Evolutionary conservation across 2,329 filamentous ascomycete species (phyloP).

Genomic region (Verticillium nonalfalfae): DNA sequence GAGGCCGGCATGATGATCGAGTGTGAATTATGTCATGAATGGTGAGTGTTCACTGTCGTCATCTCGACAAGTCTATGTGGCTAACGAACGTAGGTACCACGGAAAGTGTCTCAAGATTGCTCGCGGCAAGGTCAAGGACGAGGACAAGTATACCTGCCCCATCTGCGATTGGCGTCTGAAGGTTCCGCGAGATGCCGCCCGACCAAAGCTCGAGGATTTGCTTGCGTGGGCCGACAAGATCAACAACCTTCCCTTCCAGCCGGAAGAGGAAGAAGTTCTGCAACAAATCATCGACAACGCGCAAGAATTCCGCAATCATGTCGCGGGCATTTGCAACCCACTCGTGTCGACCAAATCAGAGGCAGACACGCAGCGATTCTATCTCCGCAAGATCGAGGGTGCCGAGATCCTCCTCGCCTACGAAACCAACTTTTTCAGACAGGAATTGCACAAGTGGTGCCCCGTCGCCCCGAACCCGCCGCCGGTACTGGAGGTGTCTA

Average conservation of each 20-base stretch:
- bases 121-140: slow-evolving; percentile 94
- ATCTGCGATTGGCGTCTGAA: slow-evolving; percentile 97
- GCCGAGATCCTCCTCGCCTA: slow-evolving; percentile 86
- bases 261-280: slow-evolving; percentile 85
- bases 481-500: slow-evolving; percentile 77
- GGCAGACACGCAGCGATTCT: slow-evolving; percentile 86
- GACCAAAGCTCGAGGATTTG: slow-evolving; percentile 90
- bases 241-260: slow-evolving; percentile 76
- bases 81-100: slow-evolving; percentile 64
- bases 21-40: slow-evolving; percentile 96
- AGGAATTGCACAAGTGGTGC: slow-evolving; percentile 91
- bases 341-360: slow-evolving; percentile 78
- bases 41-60: slow-evolving; percentile 49
- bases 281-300: slow-evolving; percentile 83
- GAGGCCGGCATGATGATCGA: slow-evolving; percentile 99
- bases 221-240: slow-evolving; percentile 81
- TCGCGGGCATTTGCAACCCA: slow-evolving; percentile 74
- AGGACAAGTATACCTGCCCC: slow-evolving; percentile 96
- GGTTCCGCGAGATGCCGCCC: slow-evolving; percentile 91
- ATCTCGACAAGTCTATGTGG: slow-evolving; percentile 2
- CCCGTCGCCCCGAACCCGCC: slow-evolving; percentile 83
- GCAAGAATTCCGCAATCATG: slow-evolving; percentile 74
- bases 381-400: slow-evolving; percentile 93
- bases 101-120: slow-evolving; percentile 98
- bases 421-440: slow-evolving; percentile 97